Evolutionary conservation across 306 rosid species (phyloP), one percentile per base, ranked within the genome.

Genomic region (Pachyrhizus erosus): DNA sequence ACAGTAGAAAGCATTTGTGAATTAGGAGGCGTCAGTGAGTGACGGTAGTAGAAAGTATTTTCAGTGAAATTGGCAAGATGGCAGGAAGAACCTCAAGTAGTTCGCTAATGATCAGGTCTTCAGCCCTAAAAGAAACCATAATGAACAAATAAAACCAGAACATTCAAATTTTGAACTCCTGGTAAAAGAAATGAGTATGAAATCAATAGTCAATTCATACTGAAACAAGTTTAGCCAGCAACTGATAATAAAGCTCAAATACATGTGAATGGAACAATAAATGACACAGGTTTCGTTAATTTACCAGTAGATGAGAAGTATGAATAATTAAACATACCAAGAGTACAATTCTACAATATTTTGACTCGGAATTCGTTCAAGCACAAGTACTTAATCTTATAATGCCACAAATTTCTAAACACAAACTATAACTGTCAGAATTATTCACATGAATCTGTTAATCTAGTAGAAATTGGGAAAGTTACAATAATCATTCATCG

Each of bases 71-170:
- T 34, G n/a, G 76, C 69, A 80, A 46, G 18, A 39, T 60, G 40
- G 33, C 61, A 70, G 15, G 57, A 79, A 70, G n/a, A 70, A 39
- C 80, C 75, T 73, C 80, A 29, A 66, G 64, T 43, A 67, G 23
- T 52, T 82, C 60, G 51, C 49, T 9, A 43, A 40, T 55, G 52
- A 42, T 17, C 34, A 12, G 26, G 68, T 54, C 81, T 43, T 75
- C 72, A 21, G 8, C 40, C 80, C 85, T 74, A 34, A 37, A 73
- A 73, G 60, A 73, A 62, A 71, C 64, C 54, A 81, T 33, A 72
- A 39, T 14, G 45, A 27, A 29, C 18, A 42, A 37, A 75, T 48
- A 49, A 20, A 73, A 21, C 58, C 57, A 73, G 64, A 72, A 4
- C 40, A 72, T 60, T 80, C 65, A 80, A 80, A 54, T 71, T 79